Base-by-base conservation (phyloP, 352 stramenopile genomes). In the Pythium aquatile region DNA sequence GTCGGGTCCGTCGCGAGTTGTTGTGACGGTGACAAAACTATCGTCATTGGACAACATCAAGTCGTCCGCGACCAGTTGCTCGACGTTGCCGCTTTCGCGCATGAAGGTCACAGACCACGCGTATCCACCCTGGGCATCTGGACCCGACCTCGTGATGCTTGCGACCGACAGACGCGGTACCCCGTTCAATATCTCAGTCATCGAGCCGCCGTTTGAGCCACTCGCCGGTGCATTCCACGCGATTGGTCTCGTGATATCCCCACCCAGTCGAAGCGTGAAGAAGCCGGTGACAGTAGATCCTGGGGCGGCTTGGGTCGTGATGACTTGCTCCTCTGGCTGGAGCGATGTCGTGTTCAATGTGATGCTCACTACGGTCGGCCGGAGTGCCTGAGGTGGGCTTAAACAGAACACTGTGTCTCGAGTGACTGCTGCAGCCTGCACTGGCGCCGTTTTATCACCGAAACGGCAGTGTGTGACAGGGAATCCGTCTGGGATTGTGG, bases 41-140 rank as follows among this genome's bases (percentile, higher is more conserved):
- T 65, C 61, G 20, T 76, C 65, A 9, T 56, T 72, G 5, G 11
- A 49, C 3, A 82, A 35, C 29, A 77, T 52, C 3, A 59, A 40
- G 37, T 40, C 54, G 32, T 77, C 61, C 8, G 40, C 68, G 46
- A 51, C 29, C 1, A 85, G 63, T 35, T 69, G 40, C 1, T 66
- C 40, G 2, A 85, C 40, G 54, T 83, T 63, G 1, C 77, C 77
- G 40, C 70, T 69, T 13, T 58, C 53, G 2, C 65, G 49, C 6
- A 58, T 44, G 30, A 86, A 86, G 20, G 75, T 81, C 13, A 86
- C 58, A 3, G 63, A 60, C 77, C 77, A 86, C 5, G 61, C 48
- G 62, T 70, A 85, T 7, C 70, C 66, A n/a, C 54, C 47, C 29
- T 74, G 65, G 20, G 70, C 58, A 54, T 87, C 65, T 14, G 69